Conservation (phyloP, 2,329 filamentous ascomycete species). For the Stemphylium lycopersici region DNA sequence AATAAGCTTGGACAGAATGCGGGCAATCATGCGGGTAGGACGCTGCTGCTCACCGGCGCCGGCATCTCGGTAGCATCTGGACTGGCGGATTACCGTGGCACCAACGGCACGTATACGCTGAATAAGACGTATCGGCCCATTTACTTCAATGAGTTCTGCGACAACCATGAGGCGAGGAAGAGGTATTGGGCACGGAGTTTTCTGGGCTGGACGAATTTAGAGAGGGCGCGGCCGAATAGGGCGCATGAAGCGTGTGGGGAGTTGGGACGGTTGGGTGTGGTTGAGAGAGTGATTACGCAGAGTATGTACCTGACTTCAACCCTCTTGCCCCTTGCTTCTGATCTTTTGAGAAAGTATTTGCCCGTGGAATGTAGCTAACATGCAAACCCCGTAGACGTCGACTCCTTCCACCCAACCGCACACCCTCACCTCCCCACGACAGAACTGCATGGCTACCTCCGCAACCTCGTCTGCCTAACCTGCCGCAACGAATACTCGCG, state of each 20-base stretch:
- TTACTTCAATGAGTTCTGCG: conserved; percentile 88
- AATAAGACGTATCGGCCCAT: conserved; percentile 91
- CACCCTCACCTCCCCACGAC: conserved; percentile 77
- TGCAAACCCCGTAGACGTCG: conserved; percentile 66
- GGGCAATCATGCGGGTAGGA: conserved; percentile 62
- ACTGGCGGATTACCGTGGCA: conserved; percentile 88
- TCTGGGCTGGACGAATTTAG: conserved; percentile 84
- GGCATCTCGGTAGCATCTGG: conserved; percentile 94
- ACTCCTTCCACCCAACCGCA: conserved; percentile 83
- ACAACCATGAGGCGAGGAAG: conserved; percentile 82
- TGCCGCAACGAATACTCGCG: conserved; percentile 76
- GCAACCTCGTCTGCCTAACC: conserved; percentile 78
- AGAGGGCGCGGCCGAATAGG: conserved; percentile 78
- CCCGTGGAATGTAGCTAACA: neutral
- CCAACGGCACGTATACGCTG: conserved; percentile 87
- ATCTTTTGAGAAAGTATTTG: neutral
- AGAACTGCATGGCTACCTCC: conserved; percentile 90
- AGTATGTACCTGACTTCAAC: conserved; percentile 52
- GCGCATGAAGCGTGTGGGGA: conserved; percentile 79
- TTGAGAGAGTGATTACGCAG: conserved; percentile 84
- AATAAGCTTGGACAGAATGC: conserved; percentile 24
- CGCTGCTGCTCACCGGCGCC: conserved; percentile 76
- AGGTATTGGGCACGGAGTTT: conserved; percentile 97
- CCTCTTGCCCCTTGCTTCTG: neutral
- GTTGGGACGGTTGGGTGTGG: conserved; percentile 72